Evolutionary conservation across 164 flowering plant species (phyloP), one percentile per base, ranked within the genome.

Genomic region (Amborella trichopoda): DNA sequence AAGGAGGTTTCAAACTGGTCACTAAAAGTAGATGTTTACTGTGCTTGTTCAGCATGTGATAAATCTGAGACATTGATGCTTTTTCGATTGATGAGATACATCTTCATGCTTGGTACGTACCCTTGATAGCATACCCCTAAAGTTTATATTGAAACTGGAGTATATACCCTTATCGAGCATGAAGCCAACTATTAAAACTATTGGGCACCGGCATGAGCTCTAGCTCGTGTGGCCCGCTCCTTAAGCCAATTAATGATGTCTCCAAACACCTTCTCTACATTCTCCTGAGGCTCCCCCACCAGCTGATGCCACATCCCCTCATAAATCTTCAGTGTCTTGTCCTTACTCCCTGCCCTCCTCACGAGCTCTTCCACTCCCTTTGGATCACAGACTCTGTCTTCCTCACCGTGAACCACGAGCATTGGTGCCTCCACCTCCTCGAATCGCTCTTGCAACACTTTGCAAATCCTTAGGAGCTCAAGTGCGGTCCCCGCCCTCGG

Each of bases 251-350:
- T 74, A 22, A 78, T 40, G 30, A 82, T 49, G 0, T 80, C 90
- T 11, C 84, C 84, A 37, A 77, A 93, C 28, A 88, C 95, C 58
- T 62, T 32, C 49, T 88, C 95, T 16, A 93, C 96, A 34, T 68
- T 60, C 61, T 82, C 94, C 20, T 82, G 67, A 0, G 82, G 63
- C 62, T 93, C 99, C 0, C 96, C 99, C 2, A 80, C 56, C 54
- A 91, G 40, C 76, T 82, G 96, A 57, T 91, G 96, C 88, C 83
- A 82, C 96, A 84, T 71, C 3, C 88, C 95, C 0, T 75, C 76
- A 25, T 82, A 78, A 0, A 91, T 67, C 67, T 54, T 59, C 13
- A 88, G 22, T 12, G 94, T 83, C 69, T 81, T 90, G 39, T 86
- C 97, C 53, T 54, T 52, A 42, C 94, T 83, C 2, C 64, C 16